Base-by-base conservation (phyloP, 129 eudicot genomes). In the Flaveria linearis region DNA sequence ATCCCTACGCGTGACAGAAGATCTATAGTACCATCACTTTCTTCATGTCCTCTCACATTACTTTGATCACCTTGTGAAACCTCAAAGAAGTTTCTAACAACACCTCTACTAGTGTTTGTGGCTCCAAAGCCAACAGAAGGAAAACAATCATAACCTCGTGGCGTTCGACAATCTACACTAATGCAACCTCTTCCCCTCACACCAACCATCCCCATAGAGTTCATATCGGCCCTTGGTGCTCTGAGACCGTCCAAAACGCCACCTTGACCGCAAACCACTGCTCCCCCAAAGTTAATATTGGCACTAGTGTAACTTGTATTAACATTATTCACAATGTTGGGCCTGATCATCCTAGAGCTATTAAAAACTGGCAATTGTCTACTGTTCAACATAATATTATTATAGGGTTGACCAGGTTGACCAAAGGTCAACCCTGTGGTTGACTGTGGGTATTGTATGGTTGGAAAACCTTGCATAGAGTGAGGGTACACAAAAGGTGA, bases 1-100 rank as follows among this genome's bases (percentile, higher is more conserved):
- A 16, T 60, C 26, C 82, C 82, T 45, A 78, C n/a, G 2, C 50
- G 70, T 4, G 82, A 78, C 3, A 78, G 43, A 70, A 78, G 82
- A 78, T 78, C 71, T 57, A 70, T 33, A 18, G 76, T 78, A 47
- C 82, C 70, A 78, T 78, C 75, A 42, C 75, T 2, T 20, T 45
- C 56, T 11, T 66, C 66, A 67, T 8, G 11, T 13, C 20, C 80
- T 56, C 39, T 42, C 39, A 55, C 65, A 72, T 53, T 23, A 23
- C n/a, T 56, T 56, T 70, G 41, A 36, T 36, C 75, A 42, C 75
- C 75, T 25, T 8, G 33, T 10, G 75, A 68, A 56, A 56, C 11
- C 30, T 63, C 69, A 77, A n/a, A 57, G 74, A 26, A 20, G 22
- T 58, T 41, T 50, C 18, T 76, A 39, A 16, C 64, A 28, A 17